phyloP scores from a whole-genome alignment of 1,284 basidiomycete genomes.

The Pseudozyma sp. region DNA sequence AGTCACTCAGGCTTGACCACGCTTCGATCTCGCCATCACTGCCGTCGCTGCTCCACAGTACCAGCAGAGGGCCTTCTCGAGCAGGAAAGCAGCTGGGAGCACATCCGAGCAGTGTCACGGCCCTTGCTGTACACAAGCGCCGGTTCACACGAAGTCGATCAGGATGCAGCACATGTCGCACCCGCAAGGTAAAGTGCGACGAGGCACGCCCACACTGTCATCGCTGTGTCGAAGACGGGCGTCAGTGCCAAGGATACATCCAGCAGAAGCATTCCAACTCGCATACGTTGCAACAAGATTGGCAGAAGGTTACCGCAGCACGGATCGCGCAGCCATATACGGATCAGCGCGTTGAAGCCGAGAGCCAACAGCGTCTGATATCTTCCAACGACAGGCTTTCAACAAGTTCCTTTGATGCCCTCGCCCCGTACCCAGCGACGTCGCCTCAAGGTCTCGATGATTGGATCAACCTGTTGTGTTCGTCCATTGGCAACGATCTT shows the following conservation, averaged over 20 bases:
- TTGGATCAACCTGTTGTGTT: slow-evolving; percentile 24
- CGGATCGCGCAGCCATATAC: neutral
- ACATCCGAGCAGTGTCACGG: neutral
- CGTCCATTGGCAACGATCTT: slow-evolving; percentile 16
- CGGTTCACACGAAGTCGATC: slow-evolving; percentile 14
- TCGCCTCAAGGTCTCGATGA: slow-evolving; percentile 24
- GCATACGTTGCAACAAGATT: neutral
- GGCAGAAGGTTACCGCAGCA: neutral
- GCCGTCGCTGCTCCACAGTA: neutral
- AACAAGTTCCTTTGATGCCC: neutral
- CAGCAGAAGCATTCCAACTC: slow-evolving; percentile 1
- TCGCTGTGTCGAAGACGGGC: slow-evolving; percentile 15
- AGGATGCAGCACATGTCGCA: slow-evolving; percentile 18
- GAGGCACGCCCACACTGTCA: slow-evolving; percentile 18
- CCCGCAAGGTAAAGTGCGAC: slow-evolving; percentile 35
- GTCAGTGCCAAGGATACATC: slow-evolving; percentile 3
- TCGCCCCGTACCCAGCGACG: neutral
- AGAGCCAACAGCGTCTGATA: neutral
- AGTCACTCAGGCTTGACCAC: too few relatives aligned
- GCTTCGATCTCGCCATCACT: too few relatives aligned
- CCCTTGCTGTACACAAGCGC: slow-evolving; percentile 8
- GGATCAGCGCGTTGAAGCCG: neutral
- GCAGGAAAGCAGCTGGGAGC: slow-evolving; percentile 2
- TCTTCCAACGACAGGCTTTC: neutral
- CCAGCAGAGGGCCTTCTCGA: neutral